Evolutionary conservation across 2,329 filamentous ascomycete species (phyloP).

Genomic region (Colletotrichum kahawae): DNA sequence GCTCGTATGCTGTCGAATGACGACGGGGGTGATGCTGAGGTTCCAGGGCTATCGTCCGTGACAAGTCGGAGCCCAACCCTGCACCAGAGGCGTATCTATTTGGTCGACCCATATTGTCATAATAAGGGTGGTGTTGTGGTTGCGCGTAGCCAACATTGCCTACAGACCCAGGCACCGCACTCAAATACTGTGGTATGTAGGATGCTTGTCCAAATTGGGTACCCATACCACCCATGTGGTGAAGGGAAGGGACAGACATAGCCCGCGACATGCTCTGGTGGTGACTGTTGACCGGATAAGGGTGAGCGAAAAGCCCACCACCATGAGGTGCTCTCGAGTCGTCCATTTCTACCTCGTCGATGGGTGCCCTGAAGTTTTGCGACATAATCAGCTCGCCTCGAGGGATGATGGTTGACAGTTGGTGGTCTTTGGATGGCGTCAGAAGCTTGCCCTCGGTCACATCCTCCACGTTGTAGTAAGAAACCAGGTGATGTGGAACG

Average conservation of each 20-base stretch:
- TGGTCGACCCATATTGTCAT: neutral
- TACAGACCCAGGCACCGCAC: neutral
- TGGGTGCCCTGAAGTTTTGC: conserved; percentile 70
- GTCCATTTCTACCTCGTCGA: conserved; percentile 61
- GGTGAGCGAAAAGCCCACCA: conserved; percentile 1
- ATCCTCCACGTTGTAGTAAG: conserved; percentile 85
- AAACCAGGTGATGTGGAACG: conserved; percentile 83
- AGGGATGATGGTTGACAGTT: conserved; percentile 55
- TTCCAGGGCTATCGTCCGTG: conserved; percentile 6
- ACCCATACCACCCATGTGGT: conserved; percentile 10
- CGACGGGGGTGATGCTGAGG: conserved; percentile 13
- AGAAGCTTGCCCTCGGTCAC: conserved; percentile 66
- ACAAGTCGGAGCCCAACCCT: conserved; percentile 1
- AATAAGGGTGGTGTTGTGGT: conserved; percentile 3
- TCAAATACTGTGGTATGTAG: conserved; percentile 10
- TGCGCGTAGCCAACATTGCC: conserved; percentile 3
- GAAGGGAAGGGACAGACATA: conserved; percentile 18
- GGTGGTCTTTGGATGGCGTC: conserved; percentile 57
- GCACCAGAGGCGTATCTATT: conserved; percentile 1
- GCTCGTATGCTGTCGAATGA: conserved; percentile 16
- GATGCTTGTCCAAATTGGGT: neutral
- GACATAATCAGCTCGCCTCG: conserved; percentile 62
- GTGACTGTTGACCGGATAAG: conserved; percentile 4
- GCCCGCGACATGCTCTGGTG: conserved; percentile 30
- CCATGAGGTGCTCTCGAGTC: conserved; percentile 7